Evolutionary conservation across 23 red algal genomes (phyloP).

Genomic region (Cyanidium caldarium): DNA sequence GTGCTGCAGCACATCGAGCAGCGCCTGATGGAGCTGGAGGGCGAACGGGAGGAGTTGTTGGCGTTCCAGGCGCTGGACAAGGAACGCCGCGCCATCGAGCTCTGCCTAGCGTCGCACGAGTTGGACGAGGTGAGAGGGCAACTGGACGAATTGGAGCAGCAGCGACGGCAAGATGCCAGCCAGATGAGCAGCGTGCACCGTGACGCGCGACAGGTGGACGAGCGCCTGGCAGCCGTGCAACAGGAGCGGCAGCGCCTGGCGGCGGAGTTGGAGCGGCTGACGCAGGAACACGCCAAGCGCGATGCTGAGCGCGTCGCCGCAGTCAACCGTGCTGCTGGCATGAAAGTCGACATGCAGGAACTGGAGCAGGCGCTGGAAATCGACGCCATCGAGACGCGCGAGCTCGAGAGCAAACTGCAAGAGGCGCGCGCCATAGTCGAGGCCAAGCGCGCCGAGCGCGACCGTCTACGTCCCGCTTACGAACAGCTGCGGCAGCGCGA

Average conservation of each 20-base stretch:
- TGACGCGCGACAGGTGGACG: conserved; percentile 18
- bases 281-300: conserved; percentile 9
- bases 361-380: conserved; percentile 24
- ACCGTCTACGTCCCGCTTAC: conserved; percentile 12
- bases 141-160: conserved; percentile 38
- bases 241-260: conserved; percentile 36
- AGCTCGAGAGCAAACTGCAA: conserved; percentile 7
- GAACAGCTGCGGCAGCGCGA: not conserved
- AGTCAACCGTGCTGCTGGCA: not conserved
- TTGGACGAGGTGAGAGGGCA: conserved; percentile 51
- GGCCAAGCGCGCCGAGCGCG: conserved; percentile 13
- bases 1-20: conserved; percentile 67
- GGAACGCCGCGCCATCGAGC: conserved; percentile 60
- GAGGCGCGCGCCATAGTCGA: conserved; percentile 7
- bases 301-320: not conserved
- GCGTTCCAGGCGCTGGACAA: conserved; percentile 59
- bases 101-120: conserved; percentile 44
- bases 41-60: conserved; percentile 66
- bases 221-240: conserved; percentile 11
- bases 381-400: conserved; percentile 20
- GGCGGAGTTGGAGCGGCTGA: conserved; percentile 10
- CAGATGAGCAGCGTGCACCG: conserved; percentile 17
- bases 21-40: conserved; percentile 61
- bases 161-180: conserved; percentile 26
- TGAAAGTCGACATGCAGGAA: conserved; percentile 21